Base-by-base conservation (phyloP, 768 basidiomycete genomes). In the Tylopilus sp. region DNA sequence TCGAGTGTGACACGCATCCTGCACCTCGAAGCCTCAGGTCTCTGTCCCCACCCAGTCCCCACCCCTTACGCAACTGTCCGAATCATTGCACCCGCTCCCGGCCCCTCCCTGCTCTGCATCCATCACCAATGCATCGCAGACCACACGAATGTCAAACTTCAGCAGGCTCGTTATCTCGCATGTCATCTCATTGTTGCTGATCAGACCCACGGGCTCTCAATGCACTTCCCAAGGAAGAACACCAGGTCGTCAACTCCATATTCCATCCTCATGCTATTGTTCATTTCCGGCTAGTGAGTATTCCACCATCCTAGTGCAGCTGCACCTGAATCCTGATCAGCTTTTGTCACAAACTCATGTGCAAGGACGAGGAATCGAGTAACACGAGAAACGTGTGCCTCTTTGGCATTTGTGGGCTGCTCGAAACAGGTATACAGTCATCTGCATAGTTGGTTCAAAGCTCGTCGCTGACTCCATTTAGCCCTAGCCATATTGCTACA, bases 71-170 rank as follows among this genome's bases (percentile, higher is more conserved):
- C n/a, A n/a, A n/a, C n/a, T n/a, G n/a, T n/a, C n/a, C n/a, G n/a
- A n/a, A n/a, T n/a, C n/a, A n/a, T n/a, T 54, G 38, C 55, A 50
- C 1, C 1, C 56, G 55, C 4, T 45, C 36, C 45, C 29, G 9
- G 36, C 61, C 56, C 68, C n/a, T n/a, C n/a, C n/a, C n/a, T n/a
- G 73, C 79, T 97, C 17, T 98, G 95, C 67, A 85, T 94, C 6
- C 74, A 95, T 28, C 96, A 98, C 71, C 91, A 95, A 74, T 81
- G 95, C 43, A 98, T 96, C 86, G 96, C 96, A 7, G 93, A 98
- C 74, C 85, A 96, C 14, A 94, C 89, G 22, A 97, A 90, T 69
- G 74, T 91, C 55, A 93, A 87, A 74, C 78, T 98, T 7, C 96
- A 98, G 70, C 84, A 87, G 77, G 95, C 92, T 71, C 28, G 52